Evolutionary conservation across 2,329 filamentous ascomycete genomes (phyloP).

Genomic region (Hyphodiscus sp.): DNA sequence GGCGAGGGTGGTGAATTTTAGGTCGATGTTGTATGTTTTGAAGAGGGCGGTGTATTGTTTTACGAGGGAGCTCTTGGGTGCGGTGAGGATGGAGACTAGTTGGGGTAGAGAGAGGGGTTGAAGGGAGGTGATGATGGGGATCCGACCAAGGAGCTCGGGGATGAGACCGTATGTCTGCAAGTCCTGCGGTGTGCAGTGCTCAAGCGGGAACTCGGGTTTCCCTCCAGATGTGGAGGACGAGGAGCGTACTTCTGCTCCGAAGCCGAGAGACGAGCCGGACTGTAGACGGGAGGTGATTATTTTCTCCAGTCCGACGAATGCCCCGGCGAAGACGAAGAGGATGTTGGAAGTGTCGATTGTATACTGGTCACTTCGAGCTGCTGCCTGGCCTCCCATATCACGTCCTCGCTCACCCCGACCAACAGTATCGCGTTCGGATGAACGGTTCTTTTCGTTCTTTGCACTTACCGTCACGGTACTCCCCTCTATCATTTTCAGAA

Average conservation of each 20-base stretch:
- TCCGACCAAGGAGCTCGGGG: constrained; percentile 89
- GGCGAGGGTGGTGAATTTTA: constrained; percentile 77
- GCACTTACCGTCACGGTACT: constrained; percentile 89
- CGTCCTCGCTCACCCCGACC: constrained; percentile 17
- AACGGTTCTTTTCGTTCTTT: constrained; percentile 55
- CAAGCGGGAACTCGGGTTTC: constrained; percentile 7
- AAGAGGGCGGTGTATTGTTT: constrained; percentile 88
- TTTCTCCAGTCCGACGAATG: constrained; percentile 89
- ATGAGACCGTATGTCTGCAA: constrained; percentile 86
- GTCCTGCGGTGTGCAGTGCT: constrained; percentile 66
- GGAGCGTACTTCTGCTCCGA: constrained; percentile 72
- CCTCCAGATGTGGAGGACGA: constrained; percentile 37
- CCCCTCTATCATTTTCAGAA: constrained; percentile 93
- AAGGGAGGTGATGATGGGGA: constrained; percentile 84
- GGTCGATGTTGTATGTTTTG: constrained; percentile 62
- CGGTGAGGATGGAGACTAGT: constrained; percentile 82
- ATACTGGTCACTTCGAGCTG: constrained; percentile 38
- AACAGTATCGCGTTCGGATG: constrained; percentile 24
- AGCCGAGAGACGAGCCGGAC: constrained; percentile 77
- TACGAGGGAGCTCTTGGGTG: constrained; percentile 82
- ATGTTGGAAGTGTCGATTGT: constrained; percentile 93
- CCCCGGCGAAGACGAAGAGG: constrained; percentile 92
- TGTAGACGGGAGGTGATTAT: constrained; percentile 80
- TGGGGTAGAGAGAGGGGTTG: constrained; percentile 62
- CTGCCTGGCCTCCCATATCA: not conserved